phyloP scores from a whole-genome alignment of 1,284 basidiomycete genomes.

The Leccinum pallidistipes region DNA sequence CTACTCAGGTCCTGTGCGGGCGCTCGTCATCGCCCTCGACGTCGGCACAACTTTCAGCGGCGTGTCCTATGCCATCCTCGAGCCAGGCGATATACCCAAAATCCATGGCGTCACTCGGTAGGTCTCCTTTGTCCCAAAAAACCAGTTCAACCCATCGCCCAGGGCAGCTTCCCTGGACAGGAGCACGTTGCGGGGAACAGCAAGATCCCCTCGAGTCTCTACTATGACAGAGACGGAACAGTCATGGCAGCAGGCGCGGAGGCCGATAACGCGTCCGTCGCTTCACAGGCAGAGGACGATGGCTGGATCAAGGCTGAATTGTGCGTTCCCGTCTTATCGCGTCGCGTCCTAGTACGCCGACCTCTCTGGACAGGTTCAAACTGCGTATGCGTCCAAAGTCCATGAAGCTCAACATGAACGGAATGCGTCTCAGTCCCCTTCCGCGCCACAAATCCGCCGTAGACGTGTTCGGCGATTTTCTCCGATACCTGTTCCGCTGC shows the following conservation, averaged over 20 bases:
- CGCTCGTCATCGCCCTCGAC: conserved; percentile 57
- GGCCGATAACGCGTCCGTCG: conserved; percentile 21
- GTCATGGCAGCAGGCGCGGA: conserved; percentile 75
- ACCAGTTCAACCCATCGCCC: background rate
- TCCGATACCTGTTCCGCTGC: conserved; percentile 69
- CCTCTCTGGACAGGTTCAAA: conserved; percentile 57
- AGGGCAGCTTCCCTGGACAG: conserved; percentile 69
- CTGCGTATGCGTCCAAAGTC: conserved; percentile 69
- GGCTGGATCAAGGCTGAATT: conserved; percentile 72
- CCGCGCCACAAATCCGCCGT: conserved; percentile 66
- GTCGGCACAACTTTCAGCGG: conserved; percentile 77
- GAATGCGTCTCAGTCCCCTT: conserved; percentile 66
- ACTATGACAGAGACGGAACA: conserved; percentile 61
- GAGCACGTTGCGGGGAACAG: conserved; percentile 82
- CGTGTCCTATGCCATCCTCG: conserved; percentile 73
- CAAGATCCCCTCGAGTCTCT: conserved; percentile 76
- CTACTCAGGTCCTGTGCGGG: background rate
- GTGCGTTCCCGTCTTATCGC: conserved; percentile 40
- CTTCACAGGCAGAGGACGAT: conserved; percentile 59
- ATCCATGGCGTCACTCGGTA: background rate
- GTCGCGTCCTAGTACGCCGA: background rate
- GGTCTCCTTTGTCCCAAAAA: background rate
- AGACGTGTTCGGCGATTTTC: conserved; percentile 76
- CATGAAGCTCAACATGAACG: conserved; percentile 73
- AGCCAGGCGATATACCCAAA: conserved; percentile 51